A percentile compares a stretch with the other conserved stretches of the same genome.
Evolutionary conservation across 1,139 yeast genomes (phyloP).

Genomic region (Saccharomyces hybrid): DNA sequence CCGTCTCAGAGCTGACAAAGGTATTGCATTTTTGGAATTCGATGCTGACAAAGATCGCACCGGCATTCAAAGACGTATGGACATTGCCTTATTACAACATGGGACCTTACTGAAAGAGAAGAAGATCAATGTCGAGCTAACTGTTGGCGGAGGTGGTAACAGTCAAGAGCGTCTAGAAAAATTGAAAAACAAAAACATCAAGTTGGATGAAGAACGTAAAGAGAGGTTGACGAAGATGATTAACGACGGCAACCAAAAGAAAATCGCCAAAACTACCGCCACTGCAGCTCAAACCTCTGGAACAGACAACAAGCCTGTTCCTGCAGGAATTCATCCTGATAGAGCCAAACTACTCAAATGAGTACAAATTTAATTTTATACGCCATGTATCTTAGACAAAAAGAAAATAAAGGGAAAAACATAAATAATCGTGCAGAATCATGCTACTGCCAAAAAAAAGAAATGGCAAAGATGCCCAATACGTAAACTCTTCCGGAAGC

Average conservation of each 20-base stretch:
- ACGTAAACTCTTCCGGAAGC: background rate
- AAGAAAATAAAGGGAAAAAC: background rate
- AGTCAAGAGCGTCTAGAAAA: conserved; percentile 62
- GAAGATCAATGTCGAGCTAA: conserved; percentile 86
- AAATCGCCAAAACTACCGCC: conserved; percentile 7
- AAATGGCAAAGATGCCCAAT: background rate
- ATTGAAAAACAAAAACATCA: conserved; percentile 70
- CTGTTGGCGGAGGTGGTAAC: conserved; percentile 98
- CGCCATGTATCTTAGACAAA: background rate
- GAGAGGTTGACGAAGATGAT: conserved; percentile 38
- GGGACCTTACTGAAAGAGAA: conserved; percentile 61
- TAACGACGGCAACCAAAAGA: conserved; percentile 16
- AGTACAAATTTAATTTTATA: background rate
- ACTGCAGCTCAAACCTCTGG: conserved; percentile 5
- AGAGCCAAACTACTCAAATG: conserved; percentile 25
- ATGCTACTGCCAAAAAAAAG: background rate
- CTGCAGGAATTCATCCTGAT: conserved; percentile 28
- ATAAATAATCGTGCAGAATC: background rate
- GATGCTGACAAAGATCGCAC: conserved; percentile 43
- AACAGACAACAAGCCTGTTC: conserved; percentile 2
- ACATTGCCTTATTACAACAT: conserved; percentile 74
- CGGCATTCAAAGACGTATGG: conserved; percentile 73
- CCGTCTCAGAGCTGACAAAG: conserved; percentile 74
- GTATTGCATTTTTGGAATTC: conserved; percentile 90
- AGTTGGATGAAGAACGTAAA: conserved; percentile 57